Conservation (phyloP, 345 rosid genomes). For the Sisymbrium altissimum region DNA sequence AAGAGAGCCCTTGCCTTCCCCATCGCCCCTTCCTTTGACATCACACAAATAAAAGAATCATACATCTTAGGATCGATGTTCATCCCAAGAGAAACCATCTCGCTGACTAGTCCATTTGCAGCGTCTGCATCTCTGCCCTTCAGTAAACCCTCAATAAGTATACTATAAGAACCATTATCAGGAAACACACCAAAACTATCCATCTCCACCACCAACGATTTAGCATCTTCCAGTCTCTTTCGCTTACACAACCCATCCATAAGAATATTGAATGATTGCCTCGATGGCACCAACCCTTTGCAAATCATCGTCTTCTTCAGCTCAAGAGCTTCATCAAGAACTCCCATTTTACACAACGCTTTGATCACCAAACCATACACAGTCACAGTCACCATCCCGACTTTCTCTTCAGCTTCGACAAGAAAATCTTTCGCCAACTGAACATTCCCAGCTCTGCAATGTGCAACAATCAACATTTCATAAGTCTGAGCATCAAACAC, state of each 20-base stretch:
- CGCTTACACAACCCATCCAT: slow-evolving; percentile 56
- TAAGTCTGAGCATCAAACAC: slow-evolving; percentile 51
- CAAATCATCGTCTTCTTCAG: slow-evolving; percentile 45
- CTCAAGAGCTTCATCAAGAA: slow-evolving; percentile 51
- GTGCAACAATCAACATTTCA: slow-evolving; percentile 54
- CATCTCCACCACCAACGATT: slow-evolving; percentile 56
- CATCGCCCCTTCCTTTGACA: slow-evolving; percentile 59
- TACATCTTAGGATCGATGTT: slow-evolving; percentile 40
- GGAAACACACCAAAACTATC: slow-evolving; percentile 43
- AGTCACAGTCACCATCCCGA: slow-evolving; percentile 42
- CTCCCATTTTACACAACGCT: slow-evolving; percentile 53
- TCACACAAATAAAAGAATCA: slow-evolving; percentile 46
- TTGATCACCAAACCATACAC: slow-evolving; percentile 55
- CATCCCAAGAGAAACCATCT: slow-evolving; percentile 55
- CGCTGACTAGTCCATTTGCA: slow-evolving; percentile 55
- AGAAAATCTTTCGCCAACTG: slow-evolving; percentile 42
- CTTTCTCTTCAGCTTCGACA: slow-evolving; percentile 47
- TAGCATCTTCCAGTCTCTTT: slow-evolving; percentile 55
- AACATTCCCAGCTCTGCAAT: slow-evolving; percentile 52
- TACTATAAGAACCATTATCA: slow-evolving; percentile 39
- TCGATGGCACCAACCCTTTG: slow-evolving; percentile 48
- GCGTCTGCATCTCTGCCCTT: slow-evolving; percentile 50
- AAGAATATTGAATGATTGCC: slow-evolving; percentile 43
- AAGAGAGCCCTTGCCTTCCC: slow-evolving; percentile 60
- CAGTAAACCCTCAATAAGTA: slow-evolving; percentile 61